Evolutionary conservation across 257 asterid species (phyloP), one percentile per base, ranked within the genome.

Genomic region (Ligustrum vulgare): DNA sequence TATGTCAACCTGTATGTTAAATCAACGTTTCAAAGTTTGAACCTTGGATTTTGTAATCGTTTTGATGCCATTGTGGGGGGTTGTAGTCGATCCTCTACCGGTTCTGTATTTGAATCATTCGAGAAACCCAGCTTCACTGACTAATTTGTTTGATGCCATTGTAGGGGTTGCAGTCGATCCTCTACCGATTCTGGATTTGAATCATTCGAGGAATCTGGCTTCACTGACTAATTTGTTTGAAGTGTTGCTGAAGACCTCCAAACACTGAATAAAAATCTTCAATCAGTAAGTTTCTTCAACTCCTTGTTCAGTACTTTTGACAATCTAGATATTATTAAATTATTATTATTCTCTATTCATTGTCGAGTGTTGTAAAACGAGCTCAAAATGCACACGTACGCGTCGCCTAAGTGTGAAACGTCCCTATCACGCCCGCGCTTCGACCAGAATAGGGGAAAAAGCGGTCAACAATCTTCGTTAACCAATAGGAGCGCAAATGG

Each of bases 161-260:
- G 10, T 72, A 86, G 96, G 90, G 23, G 76, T 86, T 72, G 86
- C 83, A 75, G 85, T 89, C 39, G 86, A 84, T 39, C 82, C 89
- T 71, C 87, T 90, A 34, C 82, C 83, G 2, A 86, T 88, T 37
- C 79, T 87, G 82, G 96, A 90, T 80, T 81, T 88, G 80, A 72
- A 82, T 62, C 60, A 78, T n/a, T 72, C 83, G 3, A 78, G 9
- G 8, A 77, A 82, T 7, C 85, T 83, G 70, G 75, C 87, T 72
- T 80, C 87, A 43, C 60, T 90, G 80, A 74, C 91, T 32, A 86
- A 83, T 67, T 84, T 90, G 91, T 89, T 93, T 81, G 97, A 91
- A 69, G 84, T 82, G 77, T 93, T 69, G 93, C 96, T 3, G 97
- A 91, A 34, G 98, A 93, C 79, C 83, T 93, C 43, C 84, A 82